phyloP scores from a whole-genome alignment of 352 stramenopile genomes.

The Elongisporangium anandrum region DNA sequence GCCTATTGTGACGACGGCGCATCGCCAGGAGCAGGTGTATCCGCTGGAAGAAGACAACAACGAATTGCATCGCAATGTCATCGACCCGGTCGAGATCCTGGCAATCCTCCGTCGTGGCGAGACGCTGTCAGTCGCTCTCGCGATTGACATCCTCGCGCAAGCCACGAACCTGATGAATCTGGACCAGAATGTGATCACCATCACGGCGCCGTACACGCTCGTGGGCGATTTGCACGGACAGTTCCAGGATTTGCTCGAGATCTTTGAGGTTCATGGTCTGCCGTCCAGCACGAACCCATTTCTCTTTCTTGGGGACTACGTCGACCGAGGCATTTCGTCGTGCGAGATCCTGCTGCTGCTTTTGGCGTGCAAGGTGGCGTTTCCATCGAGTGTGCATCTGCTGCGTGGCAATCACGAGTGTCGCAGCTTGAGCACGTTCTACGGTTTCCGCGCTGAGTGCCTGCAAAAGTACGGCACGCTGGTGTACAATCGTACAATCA shows the following conservation, averaged over 20 bases:
- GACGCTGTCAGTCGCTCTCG: conserved; percentile 36
- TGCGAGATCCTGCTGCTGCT: conserved; percentile 98
- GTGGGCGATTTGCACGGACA: conserved; percentile 95
- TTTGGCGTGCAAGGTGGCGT: conserved; percentile 98
- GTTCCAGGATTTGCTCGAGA: conserved; percentile 96
- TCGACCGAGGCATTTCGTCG: conserved; percentile 93
- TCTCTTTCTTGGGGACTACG: conserved; percentile 94
- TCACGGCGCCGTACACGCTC: conserved; percentile 48
- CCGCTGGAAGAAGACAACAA: conserved; percentile 23
- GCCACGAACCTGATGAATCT: conserved; percentile 57
- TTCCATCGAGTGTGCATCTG: conserved; percentile 98
- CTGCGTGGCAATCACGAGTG: conserved; percentile 99
- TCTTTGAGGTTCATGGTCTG: conserved; percentile 51
- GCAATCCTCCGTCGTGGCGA: conserved; percentile 31
- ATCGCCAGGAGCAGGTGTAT: conserved; percentile 4
- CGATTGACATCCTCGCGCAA: conserved; percentile 51
- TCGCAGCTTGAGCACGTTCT: conserved; percentile 98
- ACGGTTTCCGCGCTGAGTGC: conserved; percentile 99
- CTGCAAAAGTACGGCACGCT: conserved; percentile 69
- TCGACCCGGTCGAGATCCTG: conserved; percentile 34
- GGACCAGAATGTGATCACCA: conserved; percentile 49
- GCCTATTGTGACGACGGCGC: conserved; percentile 27
- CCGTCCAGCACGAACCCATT: conserved; percentile 90
- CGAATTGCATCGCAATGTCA: conserved; percentile 7
- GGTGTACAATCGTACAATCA: conserved; percentile 78